Conservation (phyloP, 208 protist species). For the Trypanosoma brucei region DNA sequence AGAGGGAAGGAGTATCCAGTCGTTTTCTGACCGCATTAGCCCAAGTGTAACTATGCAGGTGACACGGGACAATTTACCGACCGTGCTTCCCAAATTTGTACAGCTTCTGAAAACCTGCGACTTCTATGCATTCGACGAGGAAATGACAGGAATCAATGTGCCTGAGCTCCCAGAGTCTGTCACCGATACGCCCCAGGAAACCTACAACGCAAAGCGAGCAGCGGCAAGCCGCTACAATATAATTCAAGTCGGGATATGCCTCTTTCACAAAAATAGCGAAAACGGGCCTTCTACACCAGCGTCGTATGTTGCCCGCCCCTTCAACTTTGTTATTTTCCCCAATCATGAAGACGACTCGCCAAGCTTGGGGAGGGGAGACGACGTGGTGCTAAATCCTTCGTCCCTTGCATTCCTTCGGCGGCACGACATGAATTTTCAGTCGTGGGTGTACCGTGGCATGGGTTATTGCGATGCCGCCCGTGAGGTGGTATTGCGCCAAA, state of each 20-base stretch:
- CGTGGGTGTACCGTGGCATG: slow-evolving; percentile 71
- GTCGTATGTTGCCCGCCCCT: slow-evolving; percentile 49
- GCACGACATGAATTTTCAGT: slow-evolving; percentile 79
- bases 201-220: slow-evolving; percentile 55
- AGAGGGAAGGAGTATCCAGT: neutral
- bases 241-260: slow-evolving; percentile 81
- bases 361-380: slow-evolving; percentile 20
- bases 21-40: neutral
- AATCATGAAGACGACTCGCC: slow-evolving; percentile 39
- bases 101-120: slow-evolving; percentile 60
- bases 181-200: slow-evolving; percentile 50
- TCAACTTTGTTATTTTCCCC: slow-evolving; percentile 80
- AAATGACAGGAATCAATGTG: slow-evolving; percentile 82
- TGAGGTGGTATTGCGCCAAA: slow-evolving; percentile 31
- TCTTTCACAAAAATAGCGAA: slow-evolving; percentile 46
- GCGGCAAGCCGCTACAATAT: slow-evolving; percentile 66
- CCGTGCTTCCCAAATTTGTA: slow-evolving; percentile 61
- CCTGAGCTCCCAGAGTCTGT: slow-evolving; percentile 53
- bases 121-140: slow-evolving; percentile 84
- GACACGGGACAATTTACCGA: slow-evolving; percentile 55
- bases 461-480: slow-evolving; percentile 33
- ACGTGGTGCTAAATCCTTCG: slow-evolving; percentile 57
- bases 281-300: slow-evolving; percentile 10
- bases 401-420: slow-evolving; percentile 61
- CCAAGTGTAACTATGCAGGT: slow-evolving; percentile 50